These are phyloP conservation scores for Ophiostoma ulmi DNA, from an alignment of 2,329 filamentous ascomycete genomes.

Conservation along the genomic window DNA sequence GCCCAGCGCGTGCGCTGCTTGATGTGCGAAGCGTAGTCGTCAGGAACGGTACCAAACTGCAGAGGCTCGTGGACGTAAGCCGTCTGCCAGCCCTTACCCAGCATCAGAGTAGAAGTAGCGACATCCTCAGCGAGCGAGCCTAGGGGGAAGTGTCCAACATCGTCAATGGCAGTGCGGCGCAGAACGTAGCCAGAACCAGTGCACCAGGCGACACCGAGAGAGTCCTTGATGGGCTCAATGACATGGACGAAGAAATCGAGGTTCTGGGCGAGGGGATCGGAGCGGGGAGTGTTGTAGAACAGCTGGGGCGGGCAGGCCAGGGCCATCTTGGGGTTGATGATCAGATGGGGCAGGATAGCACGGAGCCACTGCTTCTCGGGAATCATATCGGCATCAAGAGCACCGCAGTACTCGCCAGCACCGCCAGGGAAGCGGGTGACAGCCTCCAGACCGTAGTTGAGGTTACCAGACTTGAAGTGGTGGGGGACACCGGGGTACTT, in stretches of 20 bases:
- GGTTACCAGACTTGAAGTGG: constrained; percentile 61
- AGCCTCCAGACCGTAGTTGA: constrained; percentile 55
- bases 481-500: constrained; percentile 47
- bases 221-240: constrained; percentile 47
- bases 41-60: constrained; percentile 56
- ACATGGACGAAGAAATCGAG: constrained; percentile 55
- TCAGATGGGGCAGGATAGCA: constrained; percentile 53
- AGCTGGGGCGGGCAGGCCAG: constrained; percentile 57
- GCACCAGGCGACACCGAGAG: constrained; percentile 56
- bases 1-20: constrained; percentile 56
- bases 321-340: constrained; percentile 53
- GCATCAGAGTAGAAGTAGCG: constrained; percentile 53
- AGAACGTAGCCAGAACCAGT: constrained; percentile 60
- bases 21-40: constrained; percentile 50
- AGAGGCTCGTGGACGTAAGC: constrained; percentile 55
- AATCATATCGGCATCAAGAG: constrained; percentile 64
- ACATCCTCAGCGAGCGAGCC: constrained; percentile 58
- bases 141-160: constrained; percentile 58
- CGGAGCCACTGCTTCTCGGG: constrained; percentile 57
- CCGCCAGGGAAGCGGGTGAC: constrained; percentile 49
- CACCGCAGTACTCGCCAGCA: constrained; percentile 55
- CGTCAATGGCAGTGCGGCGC: constrained; percentile 54
- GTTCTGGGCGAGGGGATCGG: constrained; percentile 54
- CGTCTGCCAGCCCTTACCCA: constrained; percentile 58
- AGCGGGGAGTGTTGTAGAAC: constrained; percentile 57